Evolutionary conservation across 805 yeast genomes (phyloP).

Genomic region (Kazachstania martiniae): DNA sequence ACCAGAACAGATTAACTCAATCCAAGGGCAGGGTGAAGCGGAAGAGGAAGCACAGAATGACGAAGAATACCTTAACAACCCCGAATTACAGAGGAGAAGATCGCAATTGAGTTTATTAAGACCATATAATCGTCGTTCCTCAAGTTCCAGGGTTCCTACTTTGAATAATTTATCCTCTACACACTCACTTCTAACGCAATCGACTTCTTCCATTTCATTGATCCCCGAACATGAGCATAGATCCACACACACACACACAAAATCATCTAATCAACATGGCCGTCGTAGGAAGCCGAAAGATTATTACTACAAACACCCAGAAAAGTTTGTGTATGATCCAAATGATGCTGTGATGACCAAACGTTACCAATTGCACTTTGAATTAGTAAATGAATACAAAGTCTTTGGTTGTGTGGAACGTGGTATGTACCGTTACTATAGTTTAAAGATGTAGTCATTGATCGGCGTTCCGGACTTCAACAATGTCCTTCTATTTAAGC

Average conservation of each 20-base stretch:
- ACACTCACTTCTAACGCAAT: background rate
- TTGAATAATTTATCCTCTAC: background rate
- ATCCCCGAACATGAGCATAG: background rate
- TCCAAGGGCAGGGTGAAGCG: background rate
- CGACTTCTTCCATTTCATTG: background rate
- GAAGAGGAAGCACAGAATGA: constrained; percentile 16
- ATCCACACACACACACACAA: background rate
- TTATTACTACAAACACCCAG: constrained; percentile 15
- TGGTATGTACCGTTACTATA: constrained; percentile 35
- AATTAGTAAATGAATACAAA: constrained; percentile 28
- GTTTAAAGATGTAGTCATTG: constrained; percentile 29
- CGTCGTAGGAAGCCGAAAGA: constrained; percentile 2
- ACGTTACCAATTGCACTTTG: constrained; percentile 20
- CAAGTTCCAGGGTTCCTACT: background rate
- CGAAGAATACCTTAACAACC: constrained; percentile 23
- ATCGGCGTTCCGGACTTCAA: too few species aligned
- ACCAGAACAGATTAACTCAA: background rate
- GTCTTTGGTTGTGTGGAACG: constrained; percentile 34
- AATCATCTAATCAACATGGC: too few species aligned
- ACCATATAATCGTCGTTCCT: constrained; percentile 1
- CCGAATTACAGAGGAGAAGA: constrained; percentile 24
- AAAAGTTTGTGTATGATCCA: constrained; percentile 19
- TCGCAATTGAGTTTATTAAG: constrained; percentile 21
- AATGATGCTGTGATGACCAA: constrained; percentile 17
- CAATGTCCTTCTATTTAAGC: too few species aligned